Base-by-base conservation (phyloP, 768 basidiomycete genomes). In the Chiua virens region DNA sequence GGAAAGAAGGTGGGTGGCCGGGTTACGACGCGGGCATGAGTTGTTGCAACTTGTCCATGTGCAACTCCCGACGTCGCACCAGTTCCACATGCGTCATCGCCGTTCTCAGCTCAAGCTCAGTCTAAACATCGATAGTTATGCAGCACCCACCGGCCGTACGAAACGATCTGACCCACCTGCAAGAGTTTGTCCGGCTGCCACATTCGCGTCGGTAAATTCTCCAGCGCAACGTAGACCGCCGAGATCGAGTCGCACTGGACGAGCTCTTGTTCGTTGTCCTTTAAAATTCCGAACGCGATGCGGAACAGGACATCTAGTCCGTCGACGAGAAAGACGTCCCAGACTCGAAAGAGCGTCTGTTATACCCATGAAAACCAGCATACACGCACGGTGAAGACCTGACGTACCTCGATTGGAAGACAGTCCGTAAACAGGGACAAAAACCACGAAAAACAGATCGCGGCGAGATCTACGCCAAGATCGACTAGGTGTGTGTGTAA, bases 391-490 rank as follows among this genome's bases (percentile, higher is more conserved):
- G 17, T 7, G 49, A 20, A 4, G 5, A 39, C 17, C 21, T 42
- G 45, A 66, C 78, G 28, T 50, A 93, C 93, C 81, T 96, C 94
- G 23, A 98, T 90, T 11, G 96, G 96, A 8, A 98, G 73, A 64
- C 95, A 96, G 59, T 97, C 94, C 0, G 95, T 97, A 63, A 98
- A 98, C 20, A 99, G 75, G 4, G 92, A 94, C 22, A 99, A 73
- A 71, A 98, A 97, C 97, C 97, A 99, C 13, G 94, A 96, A 75
- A 99, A 99, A 53, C 93, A 97, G 54, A 98, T 92, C 0, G 95
- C 94, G 3, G 86, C 85, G 3, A 99, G 78, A 64, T 99, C 95
- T 13, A 98, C 85, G 5, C 88, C 92, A 1, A 96, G 81, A 13
- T 86, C 79, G 2, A 77, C 78, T 34, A 98, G 75, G 60, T 98